Percentiles rank a stretch among this genome's conserved stretches.
These are phyloP conservation scores for Aspergillus sp. DNA, from an alignment of 2,329 filamentous ascomycete species.

Conservation along the genomic window DNA sequence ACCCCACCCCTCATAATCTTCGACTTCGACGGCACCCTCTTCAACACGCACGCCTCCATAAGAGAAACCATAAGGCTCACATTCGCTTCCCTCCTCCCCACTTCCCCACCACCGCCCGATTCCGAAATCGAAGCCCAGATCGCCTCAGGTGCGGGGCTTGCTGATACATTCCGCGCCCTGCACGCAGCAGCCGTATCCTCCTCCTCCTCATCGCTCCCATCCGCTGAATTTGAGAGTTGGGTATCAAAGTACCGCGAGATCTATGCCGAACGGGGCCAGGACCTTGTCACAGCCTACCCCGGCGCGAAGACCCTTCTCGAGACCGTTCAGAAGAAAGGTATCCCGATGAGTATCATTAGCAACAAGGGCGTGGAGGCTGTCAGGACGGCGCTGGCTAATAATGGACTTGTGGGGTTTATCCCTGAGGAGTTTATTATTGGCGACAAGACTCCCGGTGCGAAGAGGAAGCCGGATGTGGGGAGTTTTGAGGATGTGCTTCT, in stretches of 20 bases:
- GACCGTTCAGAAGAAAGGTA: slow-evolving; percentile 15
- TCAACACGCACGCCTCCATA: slow-evolving; percentile 23
- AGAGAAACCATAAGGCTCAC: slow-evolving; percentile 13
- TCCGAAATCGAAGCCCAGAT: slow-evolving; percentile 13
- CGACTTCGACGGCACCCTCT: slow-evolving; percentile 26
- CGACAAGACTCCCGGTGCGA: slow-evolving; percentile 11
- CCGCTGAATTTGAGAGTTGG: slow-evolving; percentile 19
- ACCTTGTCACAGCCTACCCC: slow-evolving; percentile 23
- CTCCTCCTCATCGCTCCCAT: slow-evolving; percentile 17
- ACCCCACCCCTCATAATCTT: slow-evolving; percentile 17
- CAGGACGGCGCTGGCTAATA: slow-evolving; percentile 13
- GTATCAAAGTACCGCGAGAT: slow-evolving; percentile 25
- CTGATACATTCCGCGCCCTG: slow-evolving; percentile 20
- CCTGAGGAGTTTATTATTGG: slow-evolving; percentile 18
- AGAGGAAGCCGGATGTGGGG: slow-evolving; percentile 20
- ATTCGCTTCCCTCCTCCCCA: slow-evolving; percentile 18
- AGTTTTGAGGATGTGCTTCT: slow-evolving; percentile 22
- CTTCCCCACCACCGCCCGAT: background rate
- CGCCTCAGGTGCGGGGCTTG: slow-evolving; percentile 15
- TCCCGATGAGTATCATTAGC: slow-evolving; percentile 29
- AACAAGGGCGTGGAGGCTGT: slow-evolving; percentile 30
- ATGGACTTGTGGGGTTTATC: slow-evolving; percentile 8
- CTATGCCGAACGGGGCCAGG: slow-evolving; percentile 27
- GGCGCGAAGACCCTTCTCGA: slow-evolving; percentile 21
- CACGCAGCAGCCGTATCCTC: slow-evolving; percentile 1